phyloP scores from a whole-genome alignment of 1,284 basidiomycete genomes.

The Ganoderma resinaceum region DNA sequence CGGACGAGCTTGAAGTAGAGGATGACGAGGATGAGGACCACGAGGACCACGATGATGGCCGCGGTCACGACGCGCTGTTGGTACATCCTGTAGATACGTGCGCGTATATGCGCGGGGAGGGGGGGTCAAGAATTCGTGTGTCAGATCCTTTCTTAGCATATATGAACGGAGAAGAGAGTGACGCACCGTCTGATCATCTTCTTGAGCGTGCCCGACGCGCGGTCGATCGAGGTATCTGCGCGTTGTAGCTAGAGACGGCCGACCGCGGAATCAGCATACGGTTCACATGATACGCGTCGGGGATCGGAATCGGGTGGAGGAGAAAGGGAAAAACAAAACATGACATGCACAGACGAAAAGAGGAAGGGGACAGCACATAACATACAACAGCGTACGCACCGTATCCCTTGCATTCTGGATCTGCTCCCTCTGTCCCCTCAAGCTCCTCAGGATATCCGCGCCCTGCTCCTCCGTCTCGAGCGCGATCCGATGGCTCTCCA shows the following conservation, averaged over 20 bases:
- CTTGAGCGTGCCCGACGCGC: conserved; percentile 76
- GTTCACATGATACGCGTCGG: too few relatives aligned
- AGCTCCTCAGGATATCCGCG: conserved; percentile 88
- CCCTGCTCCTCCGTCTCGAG: conserved; percentile 97
- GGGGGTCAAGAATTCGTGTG: conserved; percentile 2
- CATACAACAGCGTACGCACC: conserved; percentile 45
- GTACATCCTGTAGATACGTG: conserved; percentile 72
- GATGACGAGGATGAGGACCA: conserved; percentile 75
- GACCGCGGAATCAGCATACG: not conserved
- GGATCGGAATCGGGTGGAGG: not conserved
- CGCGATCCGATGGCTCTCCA: conserved; percentile 92
- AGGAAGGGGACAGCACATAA: too few relatives aligned
- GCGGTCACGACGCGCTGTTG: conserved; percentile 78
- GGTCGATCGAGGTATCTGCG: conserved; percentile 77
- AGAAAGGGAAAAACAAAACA: not conserved
- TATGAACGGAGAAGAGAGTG: conserved; percentile 8
- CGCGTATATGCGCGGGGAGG: conserved; percentile 37
- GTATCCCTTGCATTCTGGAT: conserved; percentile 94
- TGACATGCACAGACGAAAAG: too few relatives aligned
- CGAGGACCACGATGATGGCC: conserved; percentile 74
- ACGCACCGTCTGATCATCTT: conserved; percentile 72
- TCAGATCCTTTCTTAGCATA: conserved; percentile 45
- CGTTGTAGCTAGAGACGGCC: conserved; percentile 57
- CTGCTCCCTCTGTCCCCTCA: conserved; percentile 92
- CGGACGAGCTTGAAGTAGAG: conserved; percentile 72